These are phyloP conservation scores for Cyphellophora europaea DNA, from an alignment of 2,329 filamentous ascomycete species.

Conservation along the genomic window DNA sequence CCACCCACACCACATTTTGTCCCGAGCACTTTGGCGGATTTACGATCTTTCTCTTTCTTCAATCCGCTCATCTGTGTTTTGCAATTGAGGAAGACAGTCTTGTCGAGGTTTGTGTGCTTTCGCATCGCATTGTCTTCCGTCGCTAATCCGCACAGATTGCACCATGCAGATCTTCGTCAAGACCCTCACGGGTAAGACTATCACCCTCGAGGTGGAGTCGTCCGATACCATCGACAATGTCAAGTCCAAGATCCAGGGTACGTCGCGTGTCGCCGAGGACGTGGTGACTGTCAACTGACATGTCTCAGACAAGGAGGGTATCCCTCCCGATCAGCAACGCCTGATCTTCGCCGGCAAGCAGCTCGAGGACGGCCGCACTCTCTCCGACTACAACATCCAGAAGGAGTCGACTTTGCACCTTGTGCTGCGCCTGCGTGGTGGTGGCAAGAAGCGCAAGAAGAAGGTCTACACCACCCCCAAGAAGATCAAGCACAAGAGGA, in stretches of 20 bases:
- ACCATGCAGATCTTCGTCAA: conserved; percentile 50
- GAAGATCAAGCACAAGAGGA: conserved; percentile 99
- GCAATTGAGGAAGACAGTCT: conserved; percentile 53
- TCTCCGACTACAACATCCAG: conserved; percentile 99
- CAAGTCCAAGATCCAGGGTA: conserved; percentile 87
- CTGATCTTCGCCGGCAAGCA: conserved; percentile 99
- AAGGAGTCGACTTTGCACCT: conserved; percentile 99
- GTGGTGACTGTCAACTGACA: not conserved
- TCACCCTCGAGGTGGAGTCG: conserved; percentile 99
- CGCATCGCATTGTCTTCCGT: not conserved
- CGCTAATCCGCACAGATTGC: conserved; percentile 23
- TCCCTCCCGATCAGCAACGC: conserved; percentile 97
- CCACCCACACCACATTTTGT: too few species aligned
- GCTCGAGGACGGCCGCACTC: conserved; percentile 97
- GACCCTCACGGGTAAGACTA: conserved; percentile 95
- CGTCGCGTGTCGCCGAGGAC: conserved; percentile 14
- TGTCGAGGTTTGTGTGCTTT: conserved; percentile 45
- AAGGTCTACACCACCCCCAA: conserved; percentile 99
- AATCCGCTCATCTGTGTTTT: conserved; percentile 2
- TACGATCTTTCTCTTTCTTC: too few species aligned
- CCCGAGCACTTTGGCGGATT: too few species aligned
- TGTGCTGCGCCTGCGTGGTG: conserved; percentile 95
- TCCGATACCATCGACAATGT: conserved; percentile 99
- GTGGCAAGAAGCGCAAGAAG: conserved; percentile 99
- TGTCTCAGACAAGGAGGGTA: conserved; percentile 93